Percentiles rank a stretch among this genome's conserved stretches.
phyloP scores from a whole-genome alignment of 208 protist genomes.

The Angomonas deanei region DNA sequence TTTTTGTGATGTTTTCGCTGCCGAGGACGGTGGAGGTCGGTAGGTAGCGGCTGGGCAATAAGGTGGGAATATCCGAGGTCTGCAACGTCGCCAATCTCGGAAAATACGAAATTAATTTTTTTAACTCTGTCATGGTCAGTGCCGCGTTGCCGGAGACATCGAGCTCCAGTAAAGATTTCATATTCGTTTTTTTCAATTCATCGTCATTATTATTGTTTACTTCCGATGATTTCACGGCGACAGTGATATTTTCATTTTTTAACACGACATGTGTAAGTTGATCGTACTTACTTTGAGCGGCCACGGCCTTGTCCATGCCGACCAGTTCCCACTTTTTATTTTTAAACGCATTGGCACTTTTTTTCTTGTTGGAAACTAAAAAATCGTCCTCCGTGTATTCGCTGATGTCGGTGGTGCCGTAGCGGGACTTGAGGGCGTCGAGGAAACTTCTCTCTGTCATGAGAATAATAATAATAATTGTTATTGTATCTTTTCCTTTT shows the following conservation, averaged over 20 bases:
- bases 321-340: slow-evolving; percentile 84
- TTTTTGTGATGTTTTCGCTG: slow-evolving; percentile 39
- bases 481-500: neutral
- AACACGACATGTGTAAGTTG: slow-evolving; percentile 62
- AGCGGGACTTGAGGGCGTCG: slow-evolving; percentile 66
- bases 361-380: slow-evolving; percentile 30
- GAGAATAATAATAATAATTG: too few species aligned
- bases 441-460: slow-evolving; percentile 69
- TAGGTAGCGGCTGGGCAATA: slow-evolving; percentile 15
- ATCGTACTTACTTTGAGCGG: slow-evolving; percentile 54
- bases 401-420: slow-evolving; percentile 61
- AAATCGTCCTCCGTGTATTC: slow-evolving; percentile 34
- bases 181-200: slow-evolving; percentile 11
- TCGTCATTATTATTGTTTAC: slow-evolving; percentile 1
- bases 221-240: slow-evolving; percentile 26
- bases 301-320: slow-evolving; percentile 63
- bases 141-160: slow-evolving; percentile 66
- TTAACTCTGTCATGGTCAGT: slow-evolving; percentile 50
- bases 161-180: slow-evolving; percentile 51
- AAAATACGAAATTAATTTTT: slow-evolving; percentile 44
- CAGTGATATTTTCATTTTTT: slow-evolving; percentile 42
- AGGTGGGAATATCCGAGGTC: slow-evolving; percentile 46
- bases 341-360: neutral
- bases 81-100: slow-evolving; percentile 55
- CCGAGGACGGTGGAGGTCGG: neutral